Conservation (phyloP, 2,329 filamentous ascomycete species). For the Scolecobasidium constrictum region DNA sequence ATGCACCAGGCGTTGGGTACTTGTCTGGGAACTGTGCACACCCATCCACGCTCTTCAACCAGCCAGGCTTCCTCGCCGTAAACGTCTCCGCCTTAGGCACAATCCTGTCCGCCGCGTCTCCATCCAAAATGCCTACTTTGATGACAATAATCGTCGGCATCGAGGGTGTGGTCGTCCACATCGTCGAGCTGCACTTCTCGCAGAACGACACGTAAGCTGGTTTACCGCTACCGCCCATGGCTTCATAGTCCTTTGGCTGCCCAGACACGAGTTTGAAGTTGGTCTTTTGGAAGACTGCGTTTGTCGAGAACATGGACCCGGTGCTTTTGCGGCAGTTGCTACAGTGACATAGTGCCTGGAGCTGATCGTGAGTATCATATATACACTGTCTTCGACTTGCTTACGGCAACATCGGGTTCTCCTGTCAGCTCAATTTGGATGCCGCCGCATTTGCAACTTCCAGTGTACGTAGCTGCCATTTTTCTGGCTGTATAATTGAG, state of each 20-base stretch:
- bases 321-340: background rate
- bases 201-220: background rate
- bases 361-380: background rate
- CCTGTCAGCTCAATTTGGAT: conserved; percentile 2
- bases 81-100: background rate
- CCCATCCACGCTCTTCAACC: conserved; percentile 3
- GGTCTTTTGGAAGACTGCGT: conserved; percentile 1
- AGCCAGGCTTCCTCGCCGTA: conserved; percentile 3
- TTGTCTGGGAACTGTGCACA: background rate
- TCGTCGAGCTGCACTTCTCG: conserved; percentile 3
- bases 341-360: conserved; percentile 1
- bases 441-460: background rate
- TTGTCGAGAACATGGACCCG: background rate
- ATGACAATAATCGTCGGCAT: background rate
- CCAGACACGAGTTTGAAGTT: conserved; percentile 1
- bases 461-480: conserved; percentile 5
- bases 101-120: conserved; percentile 2
- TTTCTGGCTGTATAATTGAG: too few relatives aligned
- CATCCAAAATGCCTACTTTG: conserved; percentile 4
- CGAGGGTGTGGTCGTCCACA: background rate
- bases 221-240: conserved; percentile 2
- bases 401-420: background rate
- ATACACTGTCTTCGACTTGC: background rate
- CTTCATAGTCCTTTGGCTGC: conserved; percentile 3
- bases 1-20: background rate